Percentiles rank a stretch among this genome's conserved stretches.
These are phyloP conservation scores for Spergularia azorica DNA, from an alignment of 179 eudicot species.

Conservation along the genomic window DNA sequence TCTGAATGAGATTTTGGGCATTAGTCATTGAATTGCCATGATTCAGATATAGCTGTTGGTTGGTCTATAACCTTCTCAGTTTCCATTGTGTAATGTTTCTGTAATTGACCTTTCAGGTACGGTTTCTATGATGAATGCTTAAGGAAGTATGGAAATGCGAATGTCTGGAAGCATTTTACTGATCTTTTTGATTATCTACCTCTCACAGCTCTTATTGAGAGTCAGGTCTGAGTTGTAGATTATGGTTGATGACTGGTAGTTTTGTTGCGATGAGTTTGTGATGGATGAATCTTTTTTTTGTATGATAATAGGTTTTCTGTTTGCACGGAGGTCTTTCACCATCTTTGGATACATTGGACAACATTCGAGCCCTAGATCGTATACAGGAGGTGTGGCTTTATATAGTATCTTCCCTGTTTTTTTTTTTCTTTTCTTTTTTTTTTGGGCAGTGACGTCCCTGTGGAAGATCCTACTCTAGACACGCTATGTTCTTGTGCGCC, in stretches of 20 bases:
- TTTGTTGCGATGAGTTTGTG: not conserved
- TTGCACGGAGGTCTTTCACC: conserved; percentile 98
- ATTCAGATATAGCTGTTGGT: not conserved
- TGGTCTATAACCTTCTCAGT: not conserved
- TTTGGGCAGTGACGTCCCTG: too few species aligned
- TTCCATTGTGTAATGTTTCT: conserved; percentile 10
- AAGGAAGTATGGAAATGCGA: conserved; percentile 97
- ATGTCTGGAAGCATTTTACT: conserved; percentile 94
- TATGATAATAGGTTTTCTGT: conserved; percentile 66
- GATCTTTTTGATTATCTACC: conserved; percentile 96
- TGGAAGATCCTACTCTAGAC: too few species aligned
- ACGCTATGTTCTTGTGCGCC: too few species aligned
- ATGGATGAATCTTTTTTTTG: conserved; percentile 9
- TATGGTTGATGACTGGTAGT: not conserved
- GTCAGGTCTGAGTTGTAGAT: conserved; percentile 63
- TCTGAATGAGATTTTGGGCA: not conserved
- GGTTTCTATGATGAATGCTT: conserved; percentile 96
- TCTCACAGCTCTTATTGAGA: conserved; percentile 94
- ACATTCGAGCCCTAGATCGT: conserved; percentile 89
- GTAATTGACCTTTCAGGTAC: conserved; percentile 50
- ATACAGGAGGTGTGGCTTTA: conserved; percentile 72
- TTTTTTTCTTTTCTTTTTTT: too few species aligned
- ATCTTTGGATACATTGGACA: conserved; percentile 90
- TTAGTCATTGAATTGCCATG: not conserved
- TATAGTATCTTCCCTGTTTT: too few species aligned